Evolutionary conservation across 805 yeast genomes (phyloP).

Genomic region (Candida ipomoeae): DNA sequence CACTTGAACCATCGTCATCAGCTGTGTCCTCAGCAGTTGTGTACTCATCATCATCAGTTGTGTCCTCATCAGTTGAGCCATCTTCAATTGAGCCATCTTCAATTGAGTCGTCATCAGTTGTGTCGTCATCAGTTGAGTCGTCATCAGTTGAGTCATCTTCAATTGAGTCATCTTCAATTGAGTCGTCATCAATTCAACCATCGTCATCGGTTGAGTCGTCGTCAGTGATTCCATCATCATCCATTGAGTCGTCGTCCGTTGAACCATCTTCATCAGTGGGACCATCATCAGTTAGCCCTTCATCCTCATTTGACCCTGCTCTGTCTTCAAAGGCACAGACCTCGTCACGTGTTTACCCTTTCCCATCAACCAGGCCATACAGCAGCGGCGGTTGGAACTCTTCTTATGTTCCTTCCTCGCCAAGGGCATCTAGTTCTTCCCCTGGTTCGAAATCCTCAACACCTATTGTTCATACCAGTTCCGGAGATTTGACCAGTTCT

Average conservation of each 20-base stretch:
- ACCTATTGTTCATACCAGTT: neutral
- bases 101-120: neutral
- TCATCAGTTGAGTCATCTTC: too few relatives aligned
- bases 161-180: neutral
- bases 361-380: neutral
- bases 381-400: neutral
- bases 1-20: neutral
- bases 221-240: neutral
- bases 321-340: neutral
- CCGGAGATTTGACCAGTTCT: too few relatives aligned
- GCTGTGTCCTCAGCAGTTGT: too few relatives aligned
- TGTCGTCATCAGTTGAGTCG: too few relatives aligned
- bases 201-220: too few relatives aligned
- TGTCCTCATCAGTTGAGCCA: neutral
- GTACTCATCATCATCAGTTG: too few relatives aligned
- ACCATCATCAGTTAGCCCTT: neutral
- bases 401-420: neutral
- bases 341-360: neutral
- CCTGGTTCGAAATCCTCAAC: neutral
- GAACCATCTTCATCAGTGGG: neutral
- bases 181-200: neutral
- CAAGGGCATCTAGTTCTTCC: neutral
- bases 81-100: neutral
- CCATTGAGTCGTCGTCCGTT: neutral
- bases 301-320: neutral